Evolutionary conservation across 352 stramenopile genomes (phyloP).

Genomic region (Globisporangium cederbergense): DNA sequence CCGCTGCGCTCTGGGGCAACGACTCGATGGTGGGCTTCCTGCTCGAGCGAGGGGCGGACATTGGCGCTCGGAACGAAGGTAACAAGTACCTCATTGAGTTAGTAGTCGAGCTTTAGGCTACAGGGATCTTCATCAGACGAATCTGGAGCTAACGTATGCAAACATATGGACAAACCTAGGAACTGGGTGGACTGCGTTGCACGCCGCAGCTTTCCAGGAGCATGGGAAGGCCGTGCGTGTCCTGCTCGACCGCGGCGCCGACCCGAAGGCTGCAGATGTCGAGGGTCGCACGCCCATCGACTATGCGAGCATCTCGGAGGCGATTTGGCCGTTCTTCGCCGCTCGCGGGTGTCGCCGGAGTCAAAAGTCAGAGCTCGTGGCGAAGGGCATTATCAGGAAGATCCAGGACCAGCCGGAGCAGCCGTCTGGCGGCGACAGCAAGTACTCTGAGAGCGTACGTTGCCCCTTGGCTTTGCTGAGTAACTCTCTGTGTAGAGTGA

Average conservation of each 20-base stretch:
- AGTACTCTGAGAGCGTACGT: conserved; percentile 24
- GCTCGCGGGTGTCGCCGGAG: conserved; percentile 49
- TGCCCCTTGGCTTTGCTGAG: not conserved
- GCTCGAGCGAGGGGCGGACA: conserved; percentile 48
- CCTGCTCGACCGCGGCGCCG: conserved; percentile 42
- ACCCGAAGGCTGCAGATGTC: conserved; percentile 37
- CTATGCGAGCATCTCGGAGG: conserved; percentile 71
- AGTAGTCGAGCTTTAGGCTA: not conserved
- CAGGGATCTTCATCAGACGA: not conserved
- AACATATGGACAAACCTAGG: conserved; percentile 21
- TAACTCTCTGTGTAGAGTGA: not conserved
- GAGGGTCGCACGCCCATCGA: conserved; percentile 54
- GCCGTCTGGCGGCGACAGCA: conserved; percentile 26
- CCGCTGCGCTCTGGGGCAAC: conserved; percentile 61
- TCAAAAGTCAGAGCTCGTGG: conserved; percentile 48
- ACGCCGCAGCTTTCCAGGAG: conserved; percentile 65
- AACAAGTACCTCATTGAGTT: conserved; percentile 22
- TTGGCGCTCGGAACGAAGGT: conserved; percentile 58
- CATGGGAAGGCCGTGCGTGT: conserved; percentile 61
- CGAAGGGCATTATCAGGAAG: conserved; percentile 67
- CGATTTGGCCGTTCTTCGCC: conserved; percentile 72
- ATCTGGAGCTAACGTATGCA: not conserved
- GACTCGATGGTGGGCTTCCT: conserved; percentile 61
- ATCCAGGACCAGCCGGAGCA: conserved; percentile 55
- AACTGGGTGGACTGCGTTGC: conserved; percentile 60